Base-by-base conservation (phyloP, 208 protist genomes). In the Acanthamoeba culbertsoni region DNA sequence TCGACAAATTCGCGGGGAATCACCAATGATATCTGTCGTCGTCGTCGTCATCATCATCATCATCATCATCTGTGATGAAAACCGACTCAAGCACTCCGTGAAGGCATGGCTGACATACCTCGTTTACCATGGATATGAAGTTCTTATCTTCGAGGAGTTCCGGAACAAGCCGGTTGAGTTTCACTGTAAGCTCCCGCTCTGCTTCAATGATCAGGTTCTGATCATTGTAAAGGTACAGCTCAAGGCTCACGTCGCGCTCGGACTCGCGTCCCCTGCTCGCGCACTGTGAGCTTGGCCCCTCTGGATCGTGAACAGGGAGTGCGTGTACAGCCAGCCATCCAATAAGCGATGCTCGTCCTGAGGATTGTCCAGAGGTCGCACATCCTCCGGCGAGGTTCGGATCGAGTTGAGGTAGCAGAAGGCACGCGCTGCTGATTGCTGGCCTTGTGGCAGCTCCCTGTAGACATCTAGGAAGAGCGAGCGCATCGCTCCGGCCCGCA, bases 71-170 rank as follows among this genome's bases (percentile, higher is more conserved):
- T 28, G 31, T 28, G 12, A 68, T 68, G 7, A 68, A 26, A 68
- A 28, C 7, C 28, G 31, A 68, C 20, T 28, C 8, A 55, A 55
- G 18, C 8, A 55, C 48, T 23, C 8, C 48, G 18, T 55, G 18
- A 55, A 55, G 18, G 48, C 55, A 75, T 28, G 18, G 26, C 8
- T 23, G 23, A 42, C 35, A 5, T 28, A 55, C 73, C 73, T 84
- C 73, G 8, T 40, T 35, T 16, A 84, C 10, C 0, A 43, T 31
- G 26, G 73, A 84, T 2, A 84, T 7, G 45, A 55, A 84, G 73
- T 84, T 84, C 43, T 84, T 84, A 31, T 84, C 73, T 2, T 84
- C 73, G n/a, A 48, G 73, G 12, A 46, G 73, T 35, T 84, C 73
- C 26, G 73, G 73, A 37, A 84, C 73, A 5, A 84, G 45, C 43